Evolutionary conservation across 2,329 filamentous ascomycete genomes (phyloP), one percentile per base, ranked within the genome.

Genomic region (Simplicillium aogashimaense): DNA sequence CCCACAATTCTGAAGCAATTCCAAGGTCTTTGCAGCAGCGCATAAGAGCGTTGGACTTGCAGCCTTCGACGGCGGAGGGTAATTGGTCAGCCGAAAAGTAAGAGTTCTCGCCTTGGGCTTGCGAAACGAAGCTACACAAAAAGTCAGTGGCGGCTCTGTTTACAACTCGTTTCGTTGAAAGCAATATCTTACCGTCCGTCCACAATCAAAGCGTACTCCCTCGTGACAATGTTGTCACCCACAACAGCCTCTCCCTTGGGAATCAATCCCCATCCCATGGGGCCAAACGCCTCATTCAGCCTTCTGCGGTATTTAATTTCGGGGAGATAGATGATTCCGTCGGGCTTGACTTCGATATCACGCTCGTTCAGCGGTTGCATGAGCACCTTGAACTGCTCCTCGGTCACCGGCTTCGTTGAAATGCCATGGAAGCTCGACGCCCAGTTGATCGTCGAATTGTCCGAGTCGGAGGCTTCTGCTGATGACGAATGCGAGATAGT

Each of bases 11-110:
- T 48, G 83, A 89, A 2, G 87, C 92, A 48, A 98, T 84, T 29
- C 92, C 92, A 28, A 98, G 67, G 61, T 98, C 92, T 68, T 98
- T 98, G 71, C 92, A 97, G 74, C 90, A 97, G 43, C 92, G 85
- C 81, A 97, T 94, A 50, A 98, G 72, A 11, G 92, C 92, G 58
- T 98, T 98, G 47, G 88, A 95, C 65, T 95, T 95, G 73, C 88
- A 94, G 39, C 92, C 92, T 65, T 98, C 92, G 44, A 89, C 89
- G 8, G 92, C 89, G 2, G 89, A 95, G 18, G 92, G 88, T 47
- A 98, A 88, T 41, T 84, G 83, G 51, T 95, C 89, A 29, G 86
- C 76, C 51, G 76, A 78, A 66, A 97, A 98, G 65, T 94, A 98
- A 50, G 85, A 78, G 68, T 95, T 90, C 63, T 97, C 92, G 57